Evolutionary conservation across 345 rosid species (phyloP).

Genomic region (Cardamine resedifolia): DNA sequence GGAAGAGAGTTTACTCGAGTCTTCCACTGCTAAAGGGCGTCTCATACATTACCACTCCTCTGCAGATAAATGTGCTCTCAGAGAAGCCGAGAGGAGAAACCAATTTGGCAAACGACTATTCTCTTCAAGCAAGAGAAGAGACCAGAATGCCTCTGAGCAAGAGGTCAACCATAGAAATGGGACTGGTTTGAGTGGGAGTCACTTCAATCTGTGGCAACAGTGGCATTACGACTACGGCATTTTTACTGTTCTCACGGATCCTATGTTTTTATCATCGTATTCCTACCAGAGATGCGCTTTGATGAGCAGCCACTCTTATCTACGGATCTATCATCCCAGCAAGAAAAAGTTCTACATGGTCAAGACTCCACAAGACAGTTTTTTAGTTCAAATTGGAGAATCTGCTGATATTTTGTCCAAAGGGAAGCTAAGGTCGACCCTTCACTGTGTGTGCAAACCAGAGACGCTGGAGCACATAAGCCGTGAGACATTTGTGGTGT

Average conservation of each 20-base stretch:
- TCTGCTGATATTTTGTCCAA: slow-evolving; percentile 74
- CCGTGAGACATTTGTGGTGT: slow-evolving; percentile 79
- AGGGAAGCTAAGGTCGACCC: slow-evolving; percentile 74
- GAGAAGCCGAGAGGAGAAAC: slow-evolving; percentile 41
- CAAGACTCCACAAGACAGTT: slow-evolving; percentile 70
- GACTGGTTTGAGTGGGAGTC: slow-evolving; percentile 35
- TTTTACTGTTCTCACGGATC: slow-evolving; percentile 85
- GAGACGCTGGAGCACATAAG: slow-evolving; percentile 51
- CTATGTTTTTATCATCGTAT: slow-evolving; percentile 56
- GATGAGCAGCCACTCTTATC: slow-evolving; percentile 49
- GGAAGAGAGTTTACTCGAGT: slow-evolving; percentile 66
- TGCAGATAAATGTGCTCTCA: slow-evolving; percentile 47
- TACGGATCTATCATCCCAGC: slow-evolving; percentile 62
- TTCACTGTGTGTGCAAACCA: slow-evolving; percentile 77
- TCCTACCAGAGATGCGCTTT: slow-evolving; percentile 42
- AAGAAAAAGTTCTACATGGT: slow-evolving; percentile 56
- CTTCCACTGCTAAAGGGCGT: slow-evolving; percentile 78
- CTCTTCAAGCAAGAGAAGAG: slow-evolving; percentile 24
- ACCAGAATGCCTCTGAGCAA: slow-evolving; percentile 12
- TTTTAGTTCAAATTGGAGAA: slow-evolving; percentile 86
- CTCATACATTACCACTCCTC: slow-evolving; percentile 86
- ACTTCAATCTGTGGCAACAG: slow-evolving; percentile 71
- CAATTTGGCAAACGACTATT: slow-evolving; percentile 32
- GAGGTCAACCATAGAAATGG: slow-evolving; percentile 27
- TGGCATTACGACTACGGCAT: slow-evolving; percentile 96